Conservation (phyloP, 805 yeast species). For the Blastobotrys attinorum region DNA sequence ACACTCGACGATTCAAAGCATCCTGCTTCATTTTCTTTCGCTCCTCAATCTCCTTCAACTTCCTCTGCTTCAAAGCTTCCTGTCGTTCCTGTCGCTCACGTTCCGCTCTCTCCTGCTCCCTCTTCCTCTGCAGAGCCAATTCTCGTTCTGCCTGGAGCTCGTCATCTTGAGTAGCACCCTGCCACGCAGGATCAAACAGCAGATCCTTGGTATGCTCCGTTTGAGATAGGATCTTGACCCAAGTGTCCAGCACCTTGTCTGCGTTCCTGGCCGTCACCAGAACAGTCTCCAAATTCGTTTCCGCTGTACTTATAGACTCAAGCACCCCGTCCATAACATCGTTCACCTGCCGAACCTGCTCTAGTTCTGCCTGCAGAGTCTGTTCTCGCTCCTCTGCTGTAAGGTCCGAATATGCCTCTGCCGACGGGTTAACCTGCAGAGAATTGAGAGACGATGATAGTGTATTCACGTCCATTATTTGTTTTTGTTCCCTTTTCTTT, state of each 20-base stretch:
- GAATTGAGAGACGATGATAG: conserved; percentile 2
- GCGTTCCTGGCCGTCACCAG: conserved; percentile 19
- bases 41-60: conserved; percentile 11
- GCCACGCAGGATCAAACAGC: conserved; percentile 23
- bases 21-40: conserved; percentile 10
- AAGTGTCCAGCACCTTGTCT: conserved; percentile 22
- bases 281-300: conserved; percentile 13
- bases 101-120: conserved; percentile 12
- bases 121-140: conserved; percentile 8
- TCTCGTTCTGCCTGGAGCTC: conserved; percentile 18
- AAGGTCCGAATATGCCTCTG: not conserved
- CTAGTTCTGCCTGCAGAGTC: conserved; percentile 14
- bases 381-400: conserved; percentile 1
- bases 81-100: conserved; percentile 9
- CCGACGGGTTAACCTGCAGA: not conserved
- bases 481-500: not conserved
- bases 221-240: conserved; percentile 27
- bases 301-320: conserved; percentile 11
- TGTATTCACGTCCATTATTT: conserved; percentile 1
- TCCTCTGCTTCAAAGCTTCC: conserved; percentile 5
- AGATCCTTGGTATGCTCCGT: conserved; percentile 26
- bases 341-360: conserved; percentile 16
- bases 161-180: conserved; percentile 23
- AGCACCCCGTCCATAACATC: conserved; percentile 15
- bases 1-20: conserved; percentile 12